phyloP scores from a whole-genome alignment of 441 rosid species.

The Isatis lusitanica region DNA sequence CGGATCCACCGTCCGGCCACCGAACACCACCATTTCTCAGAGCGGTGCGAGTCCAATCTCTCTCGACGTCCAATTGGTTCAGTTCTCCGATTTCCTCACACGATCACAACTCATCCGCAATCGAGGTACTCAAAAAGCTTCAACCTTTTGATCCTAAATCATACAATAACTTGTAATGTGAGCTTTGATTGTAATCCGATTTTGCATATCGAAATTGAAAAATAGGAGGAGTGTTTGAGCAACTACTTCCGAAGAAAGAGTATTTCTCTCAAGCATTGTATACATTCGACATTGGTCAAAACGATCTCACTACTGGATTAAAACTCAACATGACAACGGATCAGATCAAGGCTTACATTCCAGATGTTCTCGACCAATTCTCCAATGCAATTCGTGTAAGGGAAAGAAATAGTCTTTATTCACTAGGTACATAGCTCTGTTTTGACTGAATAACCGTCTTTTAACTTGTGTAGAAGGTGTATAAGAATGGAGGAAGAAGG shows the following conservation, averaged over 20 bases:
- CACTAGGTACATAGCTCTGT: neutral
- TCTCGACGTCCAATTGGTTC: conserved; percentile 63
- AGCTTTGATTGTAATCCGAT: too few species aligned
- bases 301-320: conserved; percentile 67
- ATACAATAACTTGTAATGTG: too few species aligned
- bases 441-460: neutral
- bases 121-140: conserved; percentile 41
- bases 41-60: conserved; percentile 74
- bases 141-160: neutral
- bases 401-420: neutral
- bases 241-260: conserved; percentile 55
- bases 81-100: conserved; percentile 55
- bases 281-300: conserved; percentile 80
- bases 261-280: conserved; percentile 60
- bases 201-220: neutral
- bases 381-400: conserved; percentile 53
- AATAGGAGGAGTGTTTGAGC: conserved; percentile 49
- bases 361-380: conserved; percentile 49
- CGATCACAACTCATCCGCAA: conserved; percentile 46
- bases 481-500: conserved; percentile 55
- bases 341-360: conserved; percentile 64
- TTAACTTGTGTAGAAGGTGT: conserved; percentile 39
- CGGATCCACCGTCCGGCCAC: conserved; percentile 73
- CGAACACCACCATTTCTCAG: conserved; percentile 49
- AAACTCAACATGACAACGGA: conserved; percentile 56